Evolutionary conservation across 805 yeast species (phyloP), one percentile per base, ranked within the genome.

Genomic region (Vanderwaltozyma yarrowii): DNA sequence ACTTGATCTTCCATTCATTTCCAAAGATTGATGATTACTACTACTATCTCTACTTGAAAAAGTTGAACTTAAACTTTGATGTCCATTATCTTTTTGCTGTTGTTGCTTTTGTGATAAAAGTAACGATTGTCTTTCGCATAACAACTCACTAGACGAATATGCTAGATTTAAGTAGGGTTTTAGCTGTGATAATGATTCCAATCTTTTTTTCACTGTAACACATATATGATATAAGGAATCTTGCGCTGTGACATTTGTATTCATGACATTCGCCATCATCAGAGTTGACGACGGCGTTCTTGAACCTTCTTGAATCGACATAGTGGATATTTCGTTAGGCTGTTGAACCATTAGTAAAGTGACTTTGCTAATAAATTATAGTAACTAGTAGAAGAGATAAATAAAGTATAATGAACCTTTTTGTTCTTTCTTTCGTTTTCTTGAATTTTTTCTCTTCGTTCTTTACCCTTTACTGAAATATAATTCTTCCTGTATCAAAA

Each of bases 191-290:
- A 82, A 70, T 30, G 65, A 61, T 37, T 71, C 74, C 26, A 86
- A 59, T 42, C 80, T 61, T 40, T 62, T 66, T 51, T 75, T 70
- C 39, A 84, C 64, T 21, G 64, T 66, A 18, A 69, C 58, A 54
- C 92, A 77, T 28, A 82, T 71, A 56, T 78, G 78, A 55, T 74
- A 83, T 19, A 85, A 61, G 25, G 88, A 85, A 42, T 80, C 88
- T 36, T 69, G 64, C 16, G 77, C 74, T 17, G 70, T 63, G 5
- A 81, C 81, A 43, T 69, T 71, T 46, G 69, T 70, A 59, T 82
- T 83, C 75, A 83, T 74, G 34, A 74, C 67, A 58, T 70, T 52
- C 30, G 52, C 51, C 11, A 60, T 56, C 12, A 32, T 17, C 12
- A 37, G 15, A 11, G 35, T 28, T 28, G 30, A 24, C 29, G 33